A percentile compares a stretch with the other conserved stretches of the same genome.
Evolutionary conservation across 2,329 filamentous ascomycete species (phyloP).

Genomic region (Cladosporium sp.): DNA sequence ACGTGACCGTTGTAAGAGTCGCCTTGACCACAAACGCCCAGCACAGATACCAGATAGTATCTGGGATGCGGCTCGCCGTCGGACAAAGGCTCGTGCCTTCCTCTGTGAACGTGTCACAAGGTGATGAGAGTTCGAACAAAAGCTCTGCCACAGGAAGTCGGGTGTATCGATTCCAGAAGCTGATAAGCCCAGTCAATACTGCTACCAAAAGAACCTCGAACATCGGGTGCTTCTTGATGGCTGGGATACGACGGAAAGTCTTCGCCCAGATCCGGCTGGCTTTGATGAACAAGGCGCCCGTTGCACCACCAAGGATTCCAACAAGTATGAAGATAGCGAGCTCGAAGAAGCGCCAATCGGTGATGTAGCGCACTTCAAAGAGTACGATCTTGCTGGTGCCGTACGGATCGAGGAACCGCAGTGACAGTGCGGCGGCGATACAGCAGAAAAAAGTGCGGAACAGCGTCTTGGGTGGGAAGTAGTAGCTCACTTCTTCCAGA

Average conservation of each 20-base stretch:
- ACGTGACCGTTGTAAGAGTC: conserved; percentile 83
- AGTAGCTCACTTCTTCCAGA: conserved; percentile 93
- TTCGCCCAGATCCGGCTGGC: conserved; percentile 87
- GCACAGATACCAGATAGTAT: conserved; percentile 69
- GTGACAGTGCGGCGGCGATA: conserved; percentile 80
- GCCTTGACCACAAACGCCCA: conserved; percentile 88
- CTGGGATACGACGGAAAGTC: conserved; percentile 75
- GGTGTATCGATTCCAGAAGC: conserved; percentile 92
- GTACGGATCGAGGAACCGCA: conserved; percentile 95
- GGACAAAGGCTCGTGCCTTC: conserved; percentile 80
- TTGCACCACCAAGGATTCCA: conserved; percentile 78
- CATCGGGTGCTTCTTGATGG: conserved; percentile 81
- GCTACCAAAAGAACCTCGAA: conserved; percentile 88
- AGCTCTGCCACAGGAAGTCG: conserved; percentile 88
- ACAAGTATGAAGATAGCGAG: conserved; percentile 81
- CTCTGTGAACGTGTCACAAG: conserved; percentile 71
- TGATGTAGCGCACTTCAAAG: conserved; percentile 87
- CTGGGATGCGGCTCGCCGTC: conserved; percentile 71
- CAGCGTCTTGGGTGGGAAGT: conserved; percentile 94
- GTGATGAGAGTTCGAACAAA: conserved; percentile 84
- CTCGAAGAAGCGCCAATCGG: conserved; percentile 94
- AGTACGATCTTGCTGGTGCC: conserved; percentile 95
- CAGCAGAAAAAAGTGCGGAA: conserved; percentile 99
- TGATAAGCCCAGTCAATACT: conserved; percentile 75
- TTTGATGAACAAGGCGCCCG: conserved; percentile 95